Evolutionary conservation across 495 filamentous ascomycete species (phyloP), one percentile per base, ranked within the genome.

Genomic region (Usnea hakonensis): DNA sequence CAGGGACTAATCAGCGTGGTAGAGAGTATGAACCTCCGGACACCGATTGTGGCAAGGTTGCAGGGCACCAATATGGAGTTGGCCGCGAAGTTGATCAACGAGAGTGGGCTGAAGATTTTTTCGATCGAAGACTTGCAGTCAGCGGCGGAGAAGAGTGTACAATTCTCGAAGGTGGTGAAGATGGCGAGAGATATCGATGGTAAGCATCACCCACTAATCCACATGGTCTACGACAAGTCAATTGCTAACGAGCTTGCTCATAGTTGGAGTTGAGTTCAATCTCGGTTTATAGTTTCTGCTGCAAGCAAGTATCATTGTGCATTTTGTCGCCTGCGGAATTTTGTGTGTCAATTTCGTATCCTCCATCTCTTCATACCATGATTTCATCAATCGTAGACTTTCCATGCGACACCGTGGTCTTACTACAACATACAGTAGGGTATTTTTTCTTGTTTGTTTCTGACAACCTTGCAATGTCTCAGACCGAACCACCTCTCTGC

Each of bases 41-140:
- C 93, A 66, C 94, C 94, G 68, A 95, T 98, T 72, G 88, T 98
- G 71, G 93, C 93, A 66, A 86, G 94, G 73, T 83, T 98, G 67
- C 94, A 98, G 79, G 94, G 94, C 69, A 98, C 94, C 74, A 98
- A 98, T 81, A 92, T 96, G 88, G 91, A 97, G 78, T 81, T 88
- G 74, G 94, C 94, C 65, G 90, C 92, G 74, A 86, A 91, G 77
- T 78, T 97, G 76, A 91, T 98, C 79, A 95, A 96, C 79, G 91
- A 97, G 70, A 95, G 91, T 55, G 94, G 95, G 66, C 83, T 97
- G 69, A 98, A 97, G 87, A 98, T 98, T 77, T 98, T 98, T 83
- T 95, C 89, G 59, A 97, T 98, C 65, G 94, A 98, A 71, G 95
- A 98, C 79, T 84, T 98, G 66, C 95, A 97, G 78, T 93, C 76